phyloP scores from a whole-genome alignment of 805 yeast species.

The Sungouiozyma ichnusensis region DNA sequence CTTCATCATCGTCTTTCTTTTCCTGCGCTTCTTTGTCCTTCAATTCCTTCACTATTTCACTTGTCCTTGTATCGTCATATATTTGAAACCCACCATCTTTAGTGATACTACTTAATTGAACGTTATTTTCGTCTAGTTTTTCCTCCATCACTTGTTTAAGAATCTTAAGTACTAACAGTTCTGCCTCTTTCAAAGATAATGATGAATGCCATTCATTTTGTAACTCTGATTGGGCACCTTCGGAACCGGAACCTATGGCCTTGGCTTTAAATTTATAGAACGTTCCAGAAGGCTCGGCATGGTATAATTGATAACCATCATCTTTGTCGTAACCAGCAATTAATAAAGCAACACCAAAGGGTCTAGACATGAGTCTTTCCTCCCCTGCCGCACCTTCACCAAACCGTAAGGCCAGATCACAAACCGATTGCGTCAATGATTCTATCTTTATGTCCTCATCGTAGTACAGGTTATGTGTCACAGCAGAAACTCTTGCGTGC shows the following conservation, averaged over 20 bases:
- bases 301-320: slow-evolving; percentile 91
- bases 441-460: slow-evolving; percentile 91
- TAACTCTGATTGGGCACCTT: slow-evolving; percentile 96
- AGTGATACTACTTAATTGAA: slow-evolving; percentile 91
- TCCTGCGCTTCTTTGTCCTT: slow-evolving; percentile 57
- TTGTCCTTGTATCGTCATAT: slow-evolving; percentile 74
- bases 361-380: slow-evolving; percentile 86
- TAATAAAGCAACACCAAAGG: slow-evolving; percentile 94
- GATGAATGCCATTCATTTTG: slow-evolving; percentile 94
- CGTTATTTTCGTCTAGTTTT: slow-evolving; percentile 87
- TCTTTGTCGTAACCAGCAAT: slow-evolving; percentile 91
- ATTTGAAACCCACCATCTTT: slow-evolving; percentile 75
- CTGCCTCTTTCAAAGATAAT: slow-evolving; percentile 86
- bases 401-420: slow-evolving; percentile 91
- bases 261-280: slow-evolving; percentile 96
- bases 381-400: slow-evolving; percentile 98
- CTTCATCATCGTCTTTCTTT: slow-evolving; percentile 22
- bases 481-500: slow-evolving; percentile 85
- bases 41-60: slow-evolving; percentile 64
- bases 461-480: slow-evolving; percentile 80
- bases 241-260: slow-evolving; percentile 98
- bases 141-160: slow-evolving; percentile 99
- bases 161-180: slow-evolving; percentile 74
- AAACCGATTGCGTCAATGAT: slow-evolving; percentile 88
- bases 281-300: slow-evolving; percentile 99